Base-by-base conservation (phyloP, 202 grass and related monocot genomes). In the Panicum virgatum region DNA sequence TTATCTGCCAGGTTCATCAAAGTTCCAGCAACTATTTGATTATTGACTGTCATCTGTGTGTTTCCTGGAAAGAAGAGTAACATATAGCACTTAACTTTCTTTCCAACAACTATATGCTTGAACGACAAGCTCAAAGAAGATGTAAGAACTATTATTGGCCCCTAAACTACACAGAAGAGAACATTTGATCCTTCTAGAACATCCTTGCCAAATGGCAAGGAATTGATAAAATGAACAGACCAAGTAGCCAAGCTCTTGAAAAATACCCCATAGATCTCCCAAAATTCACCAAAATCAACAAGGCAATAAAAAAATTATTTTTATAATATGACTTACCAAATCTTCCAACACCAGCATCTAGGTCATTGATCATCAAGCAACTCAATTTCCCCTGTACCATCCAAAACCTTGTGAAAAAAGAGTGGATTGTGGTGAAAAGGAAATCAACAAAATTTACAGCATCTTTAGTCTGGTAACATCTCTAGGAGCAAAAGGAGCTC, bases 1-100 rank as follows among this genome's bases (percentile, higher is more conserved):
- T 95, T 98, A 84, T 98, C 96, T 69, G 86, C 90, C 83, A 98
- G 87, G 52, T 98, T 98, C 92, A 98, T 98, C 79, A 95, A 88
- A 16, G 96, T 98, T 79, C 92, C 96, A 23, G 86, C 87, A 52
- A 90, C 92, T 38, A 98, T 98, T 89, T 98, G 96, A 59, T 95
- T 98, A 84, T 98, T 98, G 58, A 98, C 90, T 20, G 92, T 98
- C 92, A 95, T 95, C 82, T 98, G 96, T 27, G 96, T 95, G 77
- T 98, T 95, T 86, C 96, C 92, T 98, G 80, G 62, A 43, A 89
- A 69, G 47, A 72, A 66, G 22, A 83, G 43, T 65, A 60, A 78
- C 69, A 85, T 44, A 63, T 62, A 36, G 7, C 12, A 79, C 63
- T 70, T 52, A 79, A 69, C 26, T 56, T 52, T 4, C 30, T 85